Evolutionary conservation across 2,329 filamentous ascomycete genomes (phyloP).

Genomic region (Aspergillus cejpii): DNA sequence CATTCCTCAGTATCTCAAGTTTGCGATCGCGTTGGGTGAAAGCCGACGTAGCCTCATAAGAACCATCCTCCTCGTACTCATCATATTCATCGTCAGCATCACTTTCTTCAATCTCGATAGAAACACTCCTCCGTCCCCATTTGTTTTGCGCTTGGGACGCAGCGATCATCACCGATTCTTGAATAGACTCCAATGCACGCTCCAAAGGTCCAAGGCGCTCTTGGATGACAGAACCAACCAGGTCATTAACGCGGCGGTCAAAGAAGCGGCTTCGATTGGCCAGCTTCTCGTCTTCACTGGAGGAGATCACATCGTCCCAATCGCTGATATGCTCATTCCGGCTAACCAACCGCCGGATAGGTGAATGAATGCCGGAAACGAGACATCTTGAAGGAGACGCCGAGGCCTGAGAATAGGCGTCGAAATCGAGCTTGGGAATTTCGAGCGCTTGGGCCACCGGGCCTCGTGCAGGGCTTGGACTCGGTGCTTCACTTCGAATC

Average conservation of each 20-base stretch:
- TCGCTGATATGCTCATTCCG: conserved; percentile 66
- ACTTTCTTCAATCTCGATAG: conserved; percentile 65
- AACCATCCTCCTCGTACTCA: conserved; percentile 47
- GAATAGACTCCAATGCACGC: conserved; percentile 67
- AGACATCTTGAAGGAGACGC: conserved; percentile 58
- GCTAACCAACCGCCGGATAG: conserved; percentile 58
- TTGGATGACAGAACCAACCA: conserved; percentile 72
- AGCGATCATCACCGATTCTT: conserved; percentile 58
- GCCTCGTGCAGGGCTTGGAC: conserved; percentile 60
- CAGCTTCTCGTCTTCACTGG: conserved; percentile 76
- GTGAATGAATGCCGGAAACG: conserved; percentile 48
- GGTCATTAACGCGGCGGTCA: conserved; percentile 77
- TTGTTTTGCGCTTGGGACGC: conserved; percentile 52
- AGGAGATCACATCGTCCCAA: conserved; percentile 82
- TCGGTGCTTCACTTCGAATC: conserved; percentile 62
- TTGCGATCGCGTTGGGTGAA: conserved; percentile 61
- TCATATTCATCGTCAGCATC: conserved; percentile 95
- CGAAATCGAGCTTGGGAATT: conserved; percentile 35
- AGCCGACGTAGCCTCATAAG: conserved; percentile 67
- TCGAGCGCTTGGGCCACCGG: conserved; percentile 43
- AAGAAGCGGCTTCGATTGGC: conserved; percentile 79
- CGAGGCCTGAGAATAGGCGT: conserved; percentile 40
- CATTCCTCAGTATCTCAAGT: conserved; percentile 69
- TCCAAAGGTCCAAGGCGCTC: conserved; percentile 74
- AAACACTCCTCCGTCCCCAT: conserved; percentile 58